A percentile compares a stretch with the other conserved stretches of the same genome.
Conservation (phyloP, 139 green algal species). For the Micractinium sp. region DNA sequence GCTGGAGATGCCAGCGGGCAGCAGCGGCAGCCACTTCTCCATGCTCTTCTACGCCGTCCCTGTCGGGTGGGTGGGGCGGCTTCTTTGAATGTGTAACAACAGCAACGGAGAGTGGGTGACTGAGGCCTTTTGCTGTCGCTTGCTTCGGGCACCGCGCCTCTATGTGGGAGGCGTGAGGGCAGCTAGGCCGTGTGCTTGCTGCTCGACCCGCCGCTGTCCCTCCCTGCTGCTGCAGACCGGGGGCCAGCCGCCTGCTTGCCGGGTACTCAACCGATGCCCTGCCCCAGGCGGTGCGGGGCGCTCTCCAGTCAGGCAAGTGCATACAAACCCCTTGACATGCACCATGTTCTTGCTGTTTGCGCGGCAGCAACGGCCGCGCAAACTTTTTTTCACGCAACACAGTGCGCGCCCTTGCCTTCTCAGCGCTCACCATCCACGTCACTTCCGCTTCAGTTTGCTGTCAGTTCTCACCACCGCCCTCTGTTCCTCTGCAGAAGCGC, state of each 20-base stretch:
- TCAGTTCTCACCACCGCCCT: too few species aligned
- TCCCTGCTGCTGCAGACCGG: neutral
- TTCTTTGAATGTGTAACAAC: too few species aligned
- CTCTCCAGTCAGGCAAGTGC: conserved; percentile 10
- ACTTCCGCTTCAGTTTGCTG: neutral
- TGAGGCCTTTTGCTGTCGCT: too few species aligned
- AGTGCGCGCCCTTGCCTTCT: neutral
- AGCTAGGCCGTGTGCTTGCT: neutral
- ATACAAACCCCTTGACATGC: too few species aligned
- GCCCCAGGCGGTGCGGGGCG: neutral
- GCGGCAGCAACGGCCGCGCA: too few species aligned
- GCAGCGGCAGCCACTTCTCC: neutral
- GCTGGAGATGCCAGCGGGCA: conserved; percentile 14
- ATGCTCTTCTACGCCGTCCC: conserved; percentile 34
- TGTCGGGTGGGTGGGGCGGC: neutral
- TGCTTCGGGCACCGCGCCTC: neutral
- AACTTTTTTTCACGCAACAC: too few species aligned
- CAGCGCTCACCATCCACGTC: neutral
- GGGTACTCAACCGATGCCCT: conserved; percentile 12
- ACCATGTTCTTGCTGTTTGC: too few species aligned
- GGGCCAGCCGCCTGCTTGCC: neutral
- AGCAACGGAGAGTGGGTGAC: too few species aligned
- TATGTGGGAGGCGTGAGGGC: neutral
- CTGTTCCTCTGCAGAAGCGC: neutral
- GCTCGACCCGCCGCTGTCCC: neutral